phyloP scores from a whole-genome alignment of 306 rosid genomes.

The Cicer chorassanicum region DNA sequence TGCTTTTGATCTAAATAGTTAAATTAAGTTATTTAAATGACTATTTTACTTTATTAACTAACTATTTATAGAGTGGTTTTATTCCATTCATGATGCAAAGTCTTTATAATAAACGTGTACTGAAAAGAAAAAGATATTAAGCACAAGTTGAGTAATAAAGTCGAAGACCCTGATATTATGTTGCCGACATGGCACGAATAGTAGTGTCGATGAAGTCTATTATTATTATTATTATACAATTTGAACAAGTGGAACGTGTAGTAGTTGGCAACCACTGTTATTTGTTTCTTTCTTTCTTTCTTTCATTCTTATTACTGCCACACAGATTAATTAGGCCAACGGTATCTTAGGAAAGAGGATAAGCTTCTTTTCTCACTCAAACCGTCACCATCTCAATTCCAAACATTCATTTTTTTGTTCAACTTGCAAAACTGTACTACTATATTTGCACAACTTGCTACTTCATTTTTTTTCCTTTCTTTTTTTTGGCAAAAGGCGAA shows the following conservation, averaged over 20 bases:
- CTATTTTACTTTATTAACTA: too few relatives aligned
- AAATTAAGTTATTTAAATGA: too few relatives aligned
- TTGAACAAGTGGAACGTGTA: conserved; percentile 51
- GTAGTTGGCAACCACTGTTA: conserved; percentile 46
- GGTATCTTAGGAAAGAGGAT: neutral
- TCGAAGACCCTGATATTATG: conserved; percentile 45
- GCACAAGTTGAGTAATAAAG: conserved; percentile 5
- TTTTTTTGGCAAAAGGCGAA: too few relatives aligned
- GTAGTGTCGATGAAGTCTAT: conserved; percentile 33
- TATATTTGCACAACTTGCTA: conserved; percentile 6
- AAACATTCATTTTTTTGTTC: neutral
- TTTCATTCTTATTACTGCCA: conserved; percentile 1
- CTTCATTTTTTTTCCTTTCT: neutral
- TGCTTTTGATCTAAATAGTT: too few relatives aligned
- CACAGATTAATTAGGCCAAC: neutral
- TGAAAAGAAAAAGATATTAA: neutral
- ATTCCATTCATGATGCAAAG: too few relatives aligned
- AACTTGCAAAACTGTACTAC: conserved; percentile 33
- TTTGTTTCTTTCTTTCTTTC: conserved; percentile 17
- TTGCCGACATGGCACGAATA: conserved; percentile 76
- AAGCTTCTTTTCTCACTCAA: conserved; percentile 16
- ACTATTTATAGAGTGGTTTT: too few relatives aligned
- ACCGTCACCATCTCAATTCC: conserved; percentile 16
- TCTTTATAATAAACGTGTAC: too few relatives aligned
- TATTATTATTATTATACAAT: neutral